A percentile compares a stretch with the other conserved stretches of the same genome.
These are phyloP conservation scores for Nothophaeocryptopus gaeumannii DNA, from an alignment of 2,329 filamentous ascomycete genomes.

Conservation along the genomic window DNA sequence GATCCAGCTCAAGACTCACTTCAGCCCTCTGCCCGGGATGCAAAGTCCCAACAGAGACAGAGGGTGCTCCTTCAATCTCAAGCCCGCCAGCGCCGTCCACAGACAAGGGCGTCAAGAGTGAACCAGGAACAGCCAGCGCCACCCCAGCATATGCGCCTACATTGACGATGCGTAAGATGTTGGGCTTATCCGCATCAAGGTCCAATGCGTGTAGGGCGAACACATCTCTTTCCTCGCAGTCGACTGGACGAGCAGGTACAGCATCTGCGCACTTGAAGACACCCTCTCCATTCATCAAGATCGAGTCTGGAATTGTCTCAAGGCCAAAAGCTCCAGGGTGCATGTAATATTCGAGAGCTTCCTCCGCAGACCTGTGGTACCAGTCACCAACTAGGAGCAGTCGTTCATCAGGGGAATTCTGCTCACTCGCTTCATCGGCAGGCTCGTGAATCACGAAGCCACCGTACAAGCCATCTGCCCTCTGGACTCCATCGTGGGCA, in stretches of 20 bases:
- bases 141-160: slow-evolving; percentile 45
- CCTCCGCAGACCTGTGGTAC: slow-evolving; percentile 45
- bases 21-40: slow-evolving; percentile 49
- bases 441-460: slow-evolving; percentile 48
- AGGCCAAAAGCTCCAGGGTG: slow-evolving; percentile 43
- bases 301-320: slow-evolving; percentile 49
- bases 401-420: slow-evolving; percentile 40
- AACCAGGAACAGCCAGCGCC: slow-evolving; percentile 35
- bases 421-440: slow-evolving; percentile 15
- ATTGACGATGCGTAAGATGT: slow-evolving; percentile 44
- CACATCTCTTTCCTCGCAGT: slow-evolving; percentile 38
- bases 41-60: slow-evolving; percentile 41
- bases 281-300: slow-evolving; percentile 49
- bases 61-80: slow-evolving; percentile 28
- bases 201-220: neutral
- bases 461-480: slow-evolving; percentile 49
- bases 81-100: slow-evolving; percentile 40
- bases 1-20: slow-evolving; percentile 22
- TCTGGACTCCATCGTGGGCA: slow-evolving; percentile 44
- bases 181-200: slow-evolving; percentile 27
- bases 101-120: slow-evolving; percentile 37
- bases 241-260: slow-evolving; percentile 44
- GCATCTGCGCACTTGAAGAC: slow-evolving; percentile 47
- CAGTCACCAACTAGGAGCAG: slow-evolving; percentile 51
- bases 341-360: slow-evolving; percentile 47